Percentiles rank a stretch among this genome's conserved stretches.
Evolutionary conservation across 345 rosid species (phyloP).

Genomic region (Syzygium aromaticum): DNA sequence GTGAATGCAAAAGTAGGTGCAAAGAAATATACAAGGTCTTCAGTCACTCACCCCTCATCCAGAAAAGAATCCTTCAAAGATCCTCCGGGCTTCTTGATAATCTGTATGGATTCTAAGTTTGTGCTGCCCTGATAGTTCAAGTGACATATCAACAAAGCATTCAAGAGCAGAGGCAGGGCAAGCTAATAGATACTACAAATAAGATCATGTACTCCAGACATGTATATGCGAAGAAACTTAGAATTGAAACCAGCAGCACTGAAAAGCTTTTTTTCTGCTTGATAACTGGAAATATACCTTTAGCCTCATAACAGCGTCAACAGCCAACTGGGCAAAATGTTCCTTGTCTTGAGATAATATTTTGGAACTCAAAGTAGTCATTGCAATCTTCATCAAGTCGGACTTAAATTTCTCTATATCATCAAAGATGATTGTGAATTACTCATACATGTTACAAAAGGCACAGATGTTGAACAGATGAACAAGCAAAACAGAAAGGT

Average conservation of each 20-base stretch:
- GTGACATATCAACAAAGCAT: neutral
- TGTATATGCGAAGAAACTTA: neutral
- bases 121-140: constrained; percentile 76
- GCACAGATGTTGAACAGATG: neutral
- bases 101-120: constrained; percentile 88
- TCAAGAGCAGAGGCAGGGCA: neutral
- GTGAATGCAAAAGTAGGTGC: neutral
- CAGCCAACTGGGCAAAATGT: constrained; percentile 81
- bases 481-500: neutral
- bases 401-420: constrained; percentile 75
- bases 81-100: constrained; percentile 98
- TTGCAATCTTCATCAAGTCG: constrained; percentile 86
- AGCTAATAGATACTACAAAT: neutral
- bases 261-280: neutral
- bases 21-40: neutral
- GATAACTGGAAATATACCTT: constrained; percentile 32
- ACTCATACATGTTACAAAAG: neutral
- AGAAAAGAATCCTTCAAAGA: constrained; percentile 87
- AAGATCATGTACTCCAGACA: neutral
- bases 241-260: neutral
- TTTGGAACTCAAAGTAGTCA: constrained; percentile 91
- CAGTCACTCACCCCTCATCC: constrained; percentile 85
- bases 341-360: constrained; percentile 91
- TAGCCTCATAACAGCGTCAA: constrained; percentile 90
- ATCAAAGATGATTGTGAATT: neutral